phyloP scores from a whole-genome alignment of 192 early-diverging fungal species.

The Coemansia sp. region DNA sequence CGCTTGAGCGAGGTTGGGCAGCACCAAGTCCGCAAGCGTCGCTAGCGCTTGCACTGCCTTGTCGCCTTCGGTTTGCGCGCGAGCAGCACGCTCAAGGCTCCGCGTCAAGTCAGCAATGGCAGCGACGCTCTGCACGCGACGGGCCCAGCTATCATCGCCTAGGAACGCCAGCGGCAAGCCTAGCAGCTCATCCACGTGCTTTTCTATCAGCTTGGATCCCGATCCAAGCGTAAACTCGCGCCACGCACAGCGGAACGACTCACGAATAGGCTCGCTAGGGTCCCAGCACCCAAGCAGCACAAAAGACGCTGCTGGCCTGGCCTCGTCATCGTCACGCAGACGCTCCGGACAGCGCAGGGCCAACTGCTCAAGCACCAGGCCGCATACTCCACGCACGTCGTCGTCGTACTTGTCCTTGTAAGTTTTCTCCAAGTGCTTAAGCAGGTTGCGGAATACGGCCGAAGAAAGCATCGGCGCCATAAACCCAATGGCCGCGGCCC shows the following conservation, averaged over 20 bases:
- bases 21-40: conserved; percentile 11
- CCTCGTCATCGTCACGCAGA: conserved; percentile 15
- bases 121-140: conserved; percentile 35
- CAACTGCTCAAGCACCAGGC: conserved; percentile 35
- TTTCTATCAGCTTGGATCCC: conserved; percentile 14
- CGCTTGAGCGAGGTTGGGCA: conserved; percentile 22
- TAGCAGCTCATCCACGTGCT: conserved; percentile 19
- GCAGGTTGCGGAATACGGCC: conserved; percentile 59
- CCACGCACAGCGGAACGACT: conserved; percentile 37
- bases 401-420: conserved; percentile 78
- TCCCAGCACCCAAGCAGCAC: conserved; percentile 32
- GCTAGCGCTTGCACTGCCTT: not conserved
- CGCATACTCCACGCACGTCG: conserved; percentile 64
- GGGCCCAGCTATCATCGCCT: conserved; percentile 26
- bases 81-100: conserved; percentile 24
- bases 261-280: conserved; percentile 4
- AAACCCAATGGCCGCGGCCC: conserved; percentile 81
- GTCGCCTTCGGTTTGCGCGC: not conserved
- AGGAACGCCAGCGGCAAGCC: conserved; percentile 17
- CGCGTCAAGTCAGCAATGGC: conserved; percentile 21
- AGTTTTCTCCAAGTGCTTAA: conserved; percentile 66
- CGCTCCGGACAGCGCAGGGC: conserved; percentile 26
- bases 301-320: conserved; percentile 23
- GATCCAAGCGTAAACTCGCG: conserved; percentile 29
- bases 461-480: conserved; percentile 61